Evolutionary conservation across 495 filamentous ascomycete genomes (phyloP).

Genomic region (Cladorrhinum samala): DNA sequence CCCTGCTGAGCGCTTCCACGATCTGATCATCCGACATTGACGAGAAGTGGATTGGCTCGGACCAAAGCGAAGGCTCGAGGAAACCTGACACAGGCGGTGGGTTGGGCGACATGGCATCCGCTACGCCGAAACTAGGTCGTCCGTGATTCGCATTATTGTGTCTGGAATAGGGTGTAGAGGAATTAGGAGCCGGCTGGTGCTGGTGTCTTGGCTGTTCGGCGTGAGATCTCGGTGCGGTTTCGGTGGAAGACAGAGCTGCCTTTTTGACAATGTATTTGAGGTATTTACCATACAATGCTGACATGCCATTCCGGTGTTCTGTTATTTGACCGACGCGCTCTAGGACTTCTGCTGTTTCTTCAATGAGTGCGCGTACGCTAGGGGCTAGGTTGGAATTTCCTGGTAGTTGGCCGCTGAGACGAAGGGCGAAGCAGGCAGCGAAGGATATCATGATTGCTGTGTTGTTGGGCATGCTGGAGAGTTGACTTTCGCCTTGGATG

Average conservation of each 20-base stretch:
- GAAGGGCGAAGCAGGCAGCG: conserved; percentile 63
- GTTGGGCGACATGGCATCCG: conserved; percentile 9
- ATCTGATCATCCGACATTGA: conserved; percentile 63
- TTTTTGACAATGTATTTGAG: conserved; percentile 51
- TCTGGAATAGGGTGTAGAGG: conserved; percentile 6
- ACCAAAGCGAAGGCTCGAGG: conserved; percentile 32
- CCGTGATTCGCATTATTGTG: conserved; percentile 4
- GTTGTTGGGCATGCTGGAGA: conserved; percentile 73
- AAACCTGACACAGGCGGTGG: conserved; percentile 17
- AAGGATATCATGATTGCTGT: conserved; percentile 74
- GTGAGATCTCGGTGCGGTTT: not conserved
- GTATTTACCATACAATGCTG: conserved; percentile 56
- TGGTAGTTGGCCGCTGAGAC: conserved; percentile 52
- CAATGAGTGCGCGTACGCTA: conserved; percentile 61
- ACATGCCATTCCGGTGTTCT: conserved; percentile 57
- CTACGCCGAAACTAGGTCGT: conserved; percentile 13
- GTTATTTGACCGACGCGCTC: conserved; percentile 61
- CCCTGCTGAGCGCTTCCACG: conserved; percentile 54
- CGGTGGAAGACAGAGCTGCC: conserved; percentile 15
- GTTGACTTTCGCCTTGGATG: conserved; percentile 61
- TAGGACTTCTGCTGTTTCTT: conserved; percentile 61
- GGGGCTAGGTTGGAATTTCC: conserved; percentile 57
- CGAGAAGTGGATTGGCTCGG: conserved; percentile 56
- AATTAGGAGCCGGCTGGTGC: conserved; percentile 3
- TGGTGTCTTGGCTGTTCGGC: conserved; percentile 2